Evolutionary conservation across 139 green algal species (phyloP), one percentile per base, ranked within the genome.

Genomic region (Pleodorina starrii): DNA sequence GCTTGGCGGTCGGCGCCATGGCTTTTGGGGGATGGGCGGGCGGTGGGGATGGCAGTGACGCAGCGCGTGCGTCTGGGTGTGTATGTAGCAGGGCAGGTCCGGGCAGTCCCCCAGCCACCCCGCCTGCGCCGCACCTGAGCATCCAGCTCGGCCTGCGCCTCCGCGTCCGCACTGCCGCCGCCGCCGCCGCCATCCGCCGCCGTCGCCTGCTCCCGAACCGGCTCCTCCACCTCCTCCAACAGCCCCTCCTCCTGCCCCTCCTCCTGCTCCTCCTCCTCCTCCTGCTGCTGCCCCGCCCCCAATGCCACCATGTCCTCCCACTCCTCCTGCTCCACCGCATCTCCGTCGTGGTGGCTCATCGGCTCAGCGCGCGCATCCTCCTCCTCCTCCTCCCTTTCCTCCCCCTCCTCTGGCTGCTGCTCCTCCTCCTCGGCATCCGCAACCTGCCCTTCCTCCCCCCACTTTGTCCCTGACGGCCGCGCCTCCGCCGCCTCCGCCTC

Each of bases 271-370:
- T 19, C 40, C 29, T 32, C 63, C 44, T 29, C 17, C 42, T 51
- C 82, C 32, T 23, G 10, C 59, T 17, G 35, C 81, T 27, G 43
- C 57, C 46, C 48, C n/a, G 12, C 21, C 46, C 12, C 60, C 16
- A 21, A 2, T n/a, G 83, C 83, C 6, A 80, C 35, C 83, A 88
- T 88, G 36, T 88, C 83, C 69, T 89, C 84, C 84, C 84, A 89
- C 68, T 82, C 84, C 69, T 82, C 84, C 84, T 73, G 48, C 69
- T 89, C 84, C 68, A 89, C 69, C 9, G 66, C 66, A 44, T 88
- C 83, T 0, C 66, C 83, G 48, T 88, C 83, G 36, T 81, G 83
- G 35, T 88, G 83, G 25, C 35, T 88, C 83, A 88, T 80, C 0
- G 68, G 83, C 46, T 79, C 46, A 16, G 81, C 81, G 35, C 25